Base-by-base conservation (phyloP, 2,329 filamentous ascomycete species). In the Immersiporthe knoxdaviesiana region DNA sequence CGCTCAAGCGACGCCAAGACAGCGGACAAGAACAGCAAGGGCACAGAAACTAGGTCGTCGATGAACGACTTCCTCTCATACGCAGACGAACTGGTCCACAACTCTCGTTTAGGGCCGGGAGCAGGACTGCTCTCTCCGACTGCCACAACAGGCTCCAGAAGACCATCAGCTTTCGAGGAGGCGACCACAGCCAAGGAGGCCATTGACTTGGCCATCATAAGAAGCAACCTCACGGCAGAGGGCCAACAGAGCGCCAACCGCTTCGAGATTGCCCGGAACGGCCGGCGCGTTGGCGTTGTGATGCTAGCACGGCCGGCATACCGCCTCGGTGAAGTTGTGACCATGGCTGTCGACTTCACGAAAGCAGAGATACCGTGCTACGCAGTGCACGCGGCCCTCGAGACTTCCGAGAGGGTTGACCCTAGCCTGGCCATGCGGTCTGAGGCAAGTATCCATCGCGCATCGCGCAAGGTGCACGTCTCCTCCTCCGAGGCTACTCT, bases 221-320 rank as follows among this genome's bases (percentile, higher is more conserved):
- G 93, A 72, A 94, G 93, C 76, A 93, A 93, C 73, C 82, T 90
- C 73, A 85, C 88, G 0, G 84, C 84, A 2, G 85, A 88, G 59
- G 87, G 88, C n/a, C 89, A 90, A 47, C 91, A 93, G 74, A 94
- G 92, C 76, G 88, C 91, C n/a, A 97, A 97, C 75, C 90, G 94
- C 52, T 99, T 98, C 78, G 94, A 97, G 77, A 98, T 99, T 77
- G 91, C 95, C 16, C 91, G 95, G 18, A 94, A 94, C 75, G 94
- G 94, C n/a, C 90, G 90, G 68, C 90, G 90, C n/a, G 94, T 99
- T 16, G 95, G 92, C 2, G 93, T 97, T 7, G 88, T 99, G 67
- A 94, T 94, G 80, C 86, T 99, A 41, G 92, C 94, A 6, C 90
- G 96, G 12, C 93, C 96, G 0, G 90, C 94, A 0, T 97, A 97